Percentiles rank a stretch among this genome's conserved stretches.
These are phyloP conservation scores for Leersia perrieri DNA, from an alignment of 176 grass and related monocot species.

Conservation along the genomic window DNA sequence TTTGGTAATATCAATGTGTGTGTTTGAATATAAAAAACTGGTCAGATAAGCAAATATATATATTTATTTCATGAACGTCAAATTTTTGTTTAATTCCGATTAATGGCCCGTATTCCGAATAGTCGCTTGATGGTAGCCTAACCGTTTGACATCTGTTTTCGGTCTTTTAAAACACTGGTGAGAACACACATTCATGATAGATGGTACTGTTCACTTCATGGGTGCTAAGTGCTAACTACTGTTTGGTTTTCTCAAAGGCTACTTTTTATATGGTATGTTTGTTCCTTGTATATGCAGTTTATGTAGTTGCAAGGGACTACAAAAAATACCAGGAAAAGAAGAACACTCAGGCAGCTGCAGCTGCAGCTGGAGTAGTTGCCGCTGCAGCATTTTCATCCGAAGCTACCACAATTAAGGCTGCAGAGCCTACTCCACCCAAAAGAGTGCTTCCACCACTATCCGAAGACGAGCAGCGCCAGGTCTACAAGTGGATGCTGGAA, in stretches of 20 bases:
- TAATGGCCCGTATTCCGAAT: too few species aligned
- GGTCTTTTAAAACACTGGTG: too few species aligned
- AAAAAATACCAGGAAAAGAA: constrained; percentile 53
- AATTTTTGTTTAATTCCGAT: too few species aligned
- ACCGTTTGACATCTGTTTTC: too few species aligned
- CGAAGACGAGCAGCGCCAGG: constrained; percentile 60
- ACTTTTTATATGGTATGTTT: background rate
- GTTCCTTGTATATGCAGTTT: constrained; percentile 51
- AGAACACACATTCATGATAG: background rate
- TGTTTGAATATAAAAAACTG: too few species aligned
- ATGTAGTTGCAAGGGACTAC: constrained; percentile 71
- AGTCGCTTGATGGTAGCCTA: too few species aligned
- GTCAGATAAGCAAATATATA: too few species aligned
- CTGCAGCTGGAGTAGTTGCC: constrained; percentile 5
- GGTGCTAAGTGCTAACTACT: background rate
- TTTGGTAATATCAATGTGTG: too few species aligned
- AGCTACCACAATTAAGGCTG: constrained; percentile 18
- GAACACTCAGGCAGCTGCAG: constrained; percentile 27
- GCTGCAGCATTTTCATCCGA: constrained; percentile 28
- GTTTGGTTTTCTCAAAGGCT: background rate
- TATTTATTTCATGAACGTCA: too few species aligned
- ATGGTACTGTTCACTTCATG: background rate
- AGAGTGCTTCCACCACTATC: constrained; percentile 57
- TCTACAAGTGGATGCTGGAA: constrained; percentile 92
- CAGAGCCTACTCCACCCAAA: constrained; percentile 31